Evolutionary conservation across 2,329 filamentous ascomycete genomes (phyloP).

Genomic region (Metarhizium brunneum): DNA sequence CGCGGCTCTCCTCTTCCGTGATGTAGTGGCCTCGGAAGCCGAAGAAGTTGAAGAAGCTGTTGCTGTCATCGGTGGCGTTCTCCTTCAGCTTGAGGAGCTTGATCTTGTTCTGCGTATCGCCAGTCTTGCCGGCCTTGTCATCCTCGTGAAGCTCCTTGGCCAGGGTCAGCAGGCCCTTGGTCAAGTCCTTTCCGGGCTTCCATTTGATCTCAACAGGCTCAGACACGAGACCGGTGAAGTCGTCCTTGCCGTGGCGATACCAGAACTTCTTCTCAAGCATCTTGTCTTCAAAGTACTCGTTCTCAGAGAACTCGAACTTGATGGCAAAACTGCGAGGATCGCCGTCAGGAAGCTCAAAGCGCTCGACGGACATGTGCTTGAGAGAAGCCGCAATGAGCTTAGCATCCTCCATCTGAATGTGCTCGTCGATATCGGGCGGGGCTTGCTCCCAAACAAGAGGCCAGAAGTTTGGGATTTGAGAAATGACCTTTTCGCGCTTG

Average conservation of each 20-base stretch:
- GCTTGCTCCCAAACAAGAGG: slow-evolving; percentile 84
- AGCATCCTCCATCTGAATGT: slow-evolving; percentile 74
- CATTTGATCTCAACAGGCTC: slow-evolving; percentile 84
- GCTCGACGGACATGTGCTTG: slow-evolving; percentile 59
- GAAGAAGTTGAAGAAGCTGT: slow-evolving; percentile 87
- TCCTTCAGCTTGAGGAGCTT: slow-evolving; percentile 46
- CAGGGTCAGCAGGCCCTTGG: slow-evolving; percentile 66
- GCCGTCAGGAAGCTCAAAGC: slow-evolving; percentile 69
- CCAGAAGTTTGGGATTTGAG: slow-evolving; percentile 84
- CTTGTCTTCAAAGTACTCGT: slow-evolving; percentile 72
- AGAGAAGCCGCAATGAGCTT: slow-evolving; percentile 59
- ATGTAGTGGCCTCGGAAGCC: slow-evolving; percentile 65
- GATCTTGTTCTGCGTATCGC: slow-evolving; percentile 37
- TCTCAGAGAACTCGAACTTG: slow-evolving; percentile 69
- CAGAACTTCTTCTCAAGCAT: slow-evolving; percentile 88
- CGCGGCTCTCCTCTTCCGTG: slow-evolving; percentile 60
- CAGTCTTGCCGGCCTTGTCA: slow-evolving; percentile 33
- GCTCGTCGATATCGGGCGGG: slow-evolving; percentile 77
- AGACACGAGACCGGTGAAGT: slow-evolving; percentile 70
- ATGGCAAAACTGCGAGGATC: slow-evolving; percentile 75
- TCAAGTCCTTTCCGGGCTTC: slow-evolving; percentile 75
- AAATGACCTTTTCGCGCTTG: slow-evolving; percentile 62
- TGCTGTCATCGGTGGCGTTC: slow-evolving; percentile 50
- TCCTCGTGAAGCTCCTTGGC: slow-evolving; percentile 60
- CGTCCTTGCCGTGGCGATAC: slow-evolving; percentile 61